Percentiles rank a stretch among this genome's conserved stretches.
phyloP scores from a whole-genome alignment of 2,329 filamentous ascomycete genomes.

The Penicillium frequentans region DNA sequence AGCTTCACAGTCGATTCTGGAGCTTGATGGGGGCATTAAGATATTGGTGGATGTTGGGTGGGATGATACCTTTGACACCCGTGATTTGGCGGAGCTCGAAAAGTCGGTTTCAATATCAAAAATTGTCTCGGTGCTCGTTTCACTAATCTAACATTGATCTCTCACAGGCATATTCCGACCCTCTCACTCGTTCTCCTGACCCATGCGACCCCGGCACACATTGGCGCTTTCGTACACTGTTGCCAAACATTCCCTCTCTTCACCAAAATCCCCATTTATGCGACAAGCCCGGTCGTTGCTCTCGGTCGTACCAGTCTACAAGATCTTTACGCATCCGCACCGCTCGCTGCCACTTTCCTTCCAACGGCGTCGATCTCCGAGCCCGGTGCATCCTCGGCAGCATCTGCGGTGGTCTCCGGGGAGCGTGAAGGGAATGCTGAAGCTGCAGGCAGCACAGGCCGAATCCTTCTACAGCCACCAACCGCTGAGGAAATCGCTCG shows the following conservation, averaged over 20 bases:
- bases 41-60: slow-evolving; percentile 92
- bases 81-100: slow-evolving; percentile 82
- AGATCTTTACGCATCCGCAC: slow-evolving; percentile 87
- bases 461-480: slow-evolving; percentile 66
- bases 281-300: slow-evolving; percentile 88
- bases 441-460: slow-evolving; percentile 28
- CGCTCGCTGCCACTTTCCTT: slow-evolving; percentile 82
- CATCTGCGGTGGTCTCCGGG: slow-evolving; percentile 33
- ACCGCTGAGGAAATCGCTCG: slow-evolving; percentile 84
- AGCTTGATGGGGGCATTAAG: slow-evolving; percentile 96
- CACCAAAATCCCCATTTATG: slow-evolving; percentile 88
- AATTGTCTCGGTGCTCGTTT: neutral
- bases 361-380: slow-evolving; percentile 68
- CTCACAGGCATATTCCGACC: slow-evolving; percentile 75
- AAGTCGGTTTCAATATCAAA: slow-evolving; percentile 58
- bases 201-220: slow-evolving; percentile 85
- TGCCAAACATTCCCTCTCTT: slow-evolving; percentile 74
- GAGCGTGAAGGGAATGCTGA: slow-evolving; percentile 33
- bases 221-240: slow-evolving; percentile 61
- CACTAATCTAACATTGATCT: neutral
- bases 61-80: slow-evolving; percentile 86
- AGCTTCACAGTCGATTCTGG: slow-evolving; percentile 91
- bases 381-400: slow-evolving; percentile 48
- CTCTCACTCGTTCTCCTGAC: slow-evolving; percentile 92
- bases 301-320: slow-evolving; percentile 87